These are phyloP conservation scores for Hemileccinum rubropunctum DNA, from an alignment of 768 basidiomycete genomes.

Conservation along the genomic window DNA sequence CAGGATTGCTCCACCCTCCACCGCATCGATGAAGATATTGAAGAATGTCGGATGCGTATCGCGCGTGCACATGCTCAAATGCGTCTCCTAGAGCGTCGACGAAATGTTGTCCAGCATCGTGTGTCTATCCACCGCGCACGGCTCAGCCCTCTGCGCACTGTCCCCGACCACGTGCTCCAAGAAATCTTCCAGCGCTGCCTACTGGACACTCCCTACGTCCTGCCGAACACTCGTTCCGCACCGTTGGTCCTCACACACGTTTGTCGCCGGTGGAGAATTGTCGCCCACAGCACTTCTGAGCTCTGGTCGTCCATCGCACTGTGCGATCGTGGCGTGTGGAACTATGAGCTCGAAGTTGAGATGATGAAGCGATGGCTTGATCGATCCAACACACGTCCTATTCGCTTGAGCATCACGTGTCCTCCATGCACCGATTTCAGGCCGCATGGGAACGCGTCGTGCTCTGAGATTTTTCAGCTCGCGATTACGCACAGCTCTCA, in stretches of 20 bases:
- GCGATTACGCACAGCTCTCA: slow-evolving; percentile 19
- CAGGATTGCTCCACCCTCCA: slow-evolving; percentile 15
- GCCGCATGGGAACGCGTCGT: background rate
- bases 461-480: slow-evolving; percentile 23
- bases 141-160: slow-evolving; percentile 26
- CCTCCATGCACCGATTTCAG: slow-evolving; percentile 20
- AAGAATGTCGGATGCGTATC: slow-evolving; percentile 17
- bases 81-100: slow-evolving; percentile 17
- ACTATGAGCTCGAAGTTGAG: slow-evolving; percentile 21
- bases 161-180: slow-evolving; percentile 33
- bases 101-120: slow-evolving; percentile 14
- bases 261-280: slow-evolving; percentile 31
- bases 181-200: slow-evolving; percentile 31
- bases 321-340: slow-evolving; percentile 30
- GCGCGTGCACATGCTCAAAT: slow-evolving; percentile 14
- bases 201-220: slow-evolving; percentile 20
- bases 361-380: slow-evolving; percentile 26
- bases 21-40: slow-evolving; percentile 14
- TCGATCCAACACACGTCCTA: slow-evolving; percentile 18
- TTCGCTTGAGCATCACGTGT: slow-evolving; percentile 23
- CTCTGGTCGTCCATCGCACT: slow-evolving; percentile 31
- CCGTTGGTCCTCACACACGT: slow-evolving; percentile 34
- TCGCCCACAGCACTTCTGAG: slow-evolving; percentile 30
- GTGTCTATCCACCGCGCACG: slow-evolving; percentile 23
- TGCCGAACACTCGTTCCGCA: slow-evolving; percentile 20